Evolutionary conservation across 164 flowering plant species (phyloP).

Genomic region (Piper betle): DNA sequence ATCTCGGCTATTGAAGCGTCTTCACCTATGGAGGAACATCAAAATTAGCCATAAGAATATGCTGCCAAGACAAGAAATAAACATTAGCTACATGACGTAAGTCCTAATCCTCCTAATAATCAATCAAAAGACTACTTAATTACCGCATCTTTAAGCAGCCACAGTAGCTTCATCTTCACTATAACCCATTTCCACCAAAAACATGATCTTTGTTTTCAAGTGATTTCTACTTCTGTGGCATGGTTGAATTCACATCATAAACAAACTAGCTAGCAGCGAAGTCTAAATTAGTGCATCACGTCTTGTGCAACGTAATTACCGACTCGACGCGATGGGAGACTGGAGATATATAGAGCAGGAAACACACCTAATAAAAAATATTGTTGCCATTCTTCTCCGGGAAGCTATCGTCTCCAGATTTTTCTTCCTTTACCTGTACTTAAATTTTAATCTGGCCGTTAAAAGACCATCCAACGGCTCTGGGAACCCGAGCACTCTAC

Average conservation of each 20-base stretch:
- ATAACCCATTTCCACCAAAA: constrained; percentile 14
- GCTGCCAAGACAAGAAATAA: neutral
- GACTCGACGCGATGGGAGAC: neutral
- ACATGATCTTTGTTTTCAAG: constrained; percentile 6
- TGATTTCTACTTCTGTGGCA: constrained; percentile 4
- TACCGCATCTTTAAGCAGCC: constrained; percentile 10
- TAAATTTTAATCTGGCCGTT: no score
- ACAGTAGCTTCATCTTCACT: constrained; percentile 6
- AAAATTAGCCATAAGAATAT: no score
- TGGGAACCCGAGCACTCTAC: constrained; percentile 13
- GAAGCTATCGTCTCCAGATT: constrained; percentile 26
- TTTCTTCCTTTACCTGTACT: constrained; percentile 40
- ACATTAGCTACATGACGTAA: neutral
- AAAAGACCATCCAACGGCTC: no score
- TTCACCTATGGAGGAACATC: no score
- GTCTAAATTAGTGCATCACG: no score
- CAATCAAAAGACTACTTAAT: no score
- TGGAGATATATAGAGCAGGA: neutral
- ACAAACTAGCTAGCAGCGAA: no score
- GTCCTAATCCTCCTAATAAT: neutral
- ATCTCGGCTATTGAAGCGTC: constrained; percentile 45
- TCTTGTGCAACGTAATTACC: no score
- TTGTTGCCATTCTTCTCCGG: constrained; percentile 42
- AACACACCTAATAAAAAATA: constrained; percentile 37
- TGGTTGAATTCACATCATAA: neutral